Percentiles rank a stretch among this genome's conserved stretches.
These are phyloP conservation scores for Penstemon barbatus DNA, from an alignment of 257 asterid genomes.

Conservation along the genomic window DNA sequence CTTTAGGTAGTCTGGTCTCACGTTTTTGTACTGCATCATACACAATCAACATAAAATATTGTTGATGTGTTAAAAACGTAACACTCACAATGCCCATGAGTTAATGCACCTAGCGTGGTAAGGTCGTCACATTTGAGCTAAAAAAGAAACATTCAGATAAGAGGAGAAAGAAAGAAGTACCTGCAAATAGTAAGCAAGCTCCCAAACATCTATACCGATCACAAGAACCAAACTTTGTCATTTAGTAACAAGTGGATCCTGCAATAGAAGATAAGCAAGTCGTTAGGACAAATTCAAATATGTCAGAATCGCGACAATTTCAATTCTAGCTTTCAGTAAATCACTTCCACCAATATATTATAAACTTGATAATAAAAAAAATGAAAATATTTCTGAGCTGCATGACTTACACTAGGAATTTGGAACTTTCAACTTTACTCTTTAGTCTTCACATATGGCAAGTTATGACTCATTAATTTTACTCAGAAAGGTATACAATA, in stretches of 20 bases:
- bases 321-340: slow-evolving; percentile 1
- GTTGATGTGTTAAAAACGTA: not conserved
- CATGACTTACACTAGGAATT: slow-evolving; percentile 3
- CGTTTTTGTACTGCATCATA: slow-evolving; percentile 72
- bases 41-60: no score
- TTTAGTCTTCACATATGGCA: not conserved
- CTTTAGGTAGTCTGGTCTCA: slow-evolving; percentile 58
- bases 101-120: not conserved
- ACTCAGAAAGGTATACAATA: not conserved
- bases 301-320: not conserved
- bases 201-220: slow-evolving; percentile 85
- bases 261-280: slow-evolving; percentile 24
- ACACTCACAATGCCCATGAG: not conserved
- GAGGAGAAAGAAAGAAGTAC: slow-evolving; percentile 35
- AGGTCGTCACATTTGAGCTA: slow-evolving; percentile 9
- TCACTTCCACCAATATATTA: not conserved
- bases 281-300: slow-evolving; percentile 7
- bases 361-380: no score
- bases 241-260: slow-evolving; percentile 79
- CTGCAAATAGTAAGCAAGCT: slow-evolving; percentile 87
- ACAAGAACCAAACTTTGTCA: slow-evolving; percentile 70
- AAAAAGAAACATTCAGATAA: not conserved
- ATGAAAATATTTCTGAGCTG: slow-evolving; percentile 1
- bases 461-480: not conserved
- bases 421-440: slow-evolving; percentile 5